Conservation (phyloP, 2,329 filamentous ascomycete genomes). For the Clarireedia monteithiana region DNA sequence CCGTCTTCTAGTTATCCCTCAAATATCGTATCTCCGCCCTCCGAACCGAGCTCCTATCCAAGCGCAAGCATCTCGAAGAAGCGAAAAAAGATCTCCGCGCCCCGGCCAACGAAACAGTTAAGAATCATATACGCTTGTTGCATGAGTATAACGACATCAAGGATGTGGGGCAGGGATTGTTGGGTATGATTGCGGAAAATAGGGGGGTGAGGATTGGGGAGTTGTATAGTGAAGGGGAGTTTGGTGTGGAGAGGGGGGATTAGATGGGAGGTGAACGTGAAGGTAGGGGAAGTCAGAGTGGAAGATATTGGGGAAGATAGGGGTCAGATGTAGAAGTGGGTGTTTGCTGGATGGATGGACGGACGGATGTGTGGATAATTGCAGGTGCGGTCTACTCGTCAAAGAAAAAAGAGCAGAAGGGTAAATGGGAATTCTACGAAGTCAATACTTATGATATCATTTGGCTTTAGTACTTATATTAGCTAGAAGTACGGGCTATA, state of each 20-base stretch:
- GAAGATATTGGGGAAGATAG: too few relatives aligned
- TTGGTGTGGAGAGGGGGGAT: conserved; percentile 28
- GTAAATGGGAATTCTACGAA: background rate
- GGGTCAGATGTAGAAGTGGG: background rate
- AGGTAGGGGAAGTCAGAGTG: background rate
- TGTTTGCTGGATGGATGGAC: background rate
- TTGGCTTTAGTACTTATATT: background rate
- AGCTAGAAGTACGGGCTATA: background rate
- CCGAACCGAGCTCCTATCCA: conserved; percentile 26
- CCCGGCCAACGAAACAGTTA: conserved; percentile 41
- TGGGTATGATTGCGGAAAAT: conserved; percentile 60
- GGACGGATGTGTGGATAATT: background rate
- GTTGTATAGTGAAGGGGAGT: conserved; percentile 29
- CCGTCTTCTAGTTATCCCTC: conserved; percentile 20
- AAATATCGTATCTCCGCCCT: conserved; percentile 40
- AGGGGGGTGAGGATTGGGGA: conserved; percentile 39
- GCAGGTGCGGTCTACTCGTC: too few relatives aligned
- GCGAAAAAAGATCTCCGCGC: conserved; percentile 28
- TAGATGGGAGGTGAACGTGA: conserved; percentile 2
- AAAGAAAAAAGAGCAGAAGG: background rate
- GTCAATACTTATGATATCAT: background rate
- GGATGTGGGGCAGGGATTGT: conserved; percentile 57
- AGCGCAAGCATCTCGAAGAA: conserved; percentile 31
- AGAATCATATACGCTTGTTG: conserved; percentile 55
- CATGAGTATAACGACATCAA: conserved; percentile 66